Conservation (phyloP, 2,329 filamentous ascomycete species). For the Ceratocystis smalleyi region DNA sequence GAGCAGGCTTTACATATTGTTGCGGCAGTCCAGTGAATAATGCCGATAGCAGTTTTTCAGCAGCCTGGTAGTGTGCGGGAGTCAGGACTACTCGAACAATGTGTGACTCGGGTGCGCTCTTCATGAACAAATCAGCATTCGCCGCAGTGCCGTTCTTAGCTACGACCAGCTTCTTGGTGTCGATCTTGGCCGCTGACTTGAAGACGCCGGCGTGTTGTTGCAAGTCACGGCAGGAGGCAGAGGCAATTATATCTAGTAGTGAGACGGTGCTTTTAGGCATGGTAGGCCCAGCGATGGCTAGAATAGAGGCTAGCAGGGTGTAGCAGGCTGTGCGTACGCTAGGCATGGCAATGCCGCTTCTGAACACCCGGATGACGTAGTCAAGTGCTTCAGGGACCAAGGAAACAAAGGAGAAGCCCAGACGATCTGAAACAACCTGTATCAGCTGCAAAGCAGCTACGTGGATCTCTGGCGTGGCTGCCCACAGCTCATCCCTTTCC, state of each 20-base stretch:
- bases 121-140: slow-evolving; percentile 60
- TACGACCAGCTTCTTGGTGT: slow-evolving; percentile 23
- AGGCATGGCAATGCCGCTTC: slow-evolving; percentile 36
- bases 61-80: slow-evolving; percentile 37
- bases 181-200: slow-evolving; percentile 18
- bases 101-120: slow-evolving; percentile 21
- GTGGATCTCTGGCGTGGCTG: slow-evolving; percentile 58
- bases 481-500: slow-evolving; percentile 67
- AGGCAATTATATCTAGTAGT: slow-evolving; percentile 46
- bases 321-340: slow-evolving; percentile 48
- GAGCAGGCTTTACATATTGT: slow-evolving; percentile 49
- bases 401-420: slow-evolving; percentile 42
- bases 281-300: slow-evolving; percentile 48
- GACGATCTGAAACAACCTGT: slow-evolving; percentile 38
- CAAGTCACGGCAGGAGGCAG: slow-evolving; percentile 59
- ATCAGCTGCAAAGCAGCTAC: slow-evolving; percentile 51
- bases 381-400: slow-evolving; percentile 51
- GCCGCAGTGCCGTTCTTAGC: slow-evolving; percentile 28
- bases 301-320: slow-evolving; percentile 37
- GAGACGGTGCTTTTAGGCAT: slow-evolving; percentile 51
- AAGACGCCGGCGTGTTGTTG: slow-evolving; percentile 36
- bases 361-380: slow-evolving; percentile 56
- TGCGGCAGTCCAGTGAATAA: slow-evolving; percentile 50
- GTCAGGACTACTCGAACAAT: slow-evolving; percentile 23
- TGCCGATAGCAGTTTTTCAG: slow-evolving; percentile 44